A percentile compares a stretch with the other conserved stretches of the same genome.
These are phyloP conservation scores for Colletotrichum caudatum DNA, from an alignment of 2,329 filamentous ascomycete species.

Conservation along the genomic window DNA sequence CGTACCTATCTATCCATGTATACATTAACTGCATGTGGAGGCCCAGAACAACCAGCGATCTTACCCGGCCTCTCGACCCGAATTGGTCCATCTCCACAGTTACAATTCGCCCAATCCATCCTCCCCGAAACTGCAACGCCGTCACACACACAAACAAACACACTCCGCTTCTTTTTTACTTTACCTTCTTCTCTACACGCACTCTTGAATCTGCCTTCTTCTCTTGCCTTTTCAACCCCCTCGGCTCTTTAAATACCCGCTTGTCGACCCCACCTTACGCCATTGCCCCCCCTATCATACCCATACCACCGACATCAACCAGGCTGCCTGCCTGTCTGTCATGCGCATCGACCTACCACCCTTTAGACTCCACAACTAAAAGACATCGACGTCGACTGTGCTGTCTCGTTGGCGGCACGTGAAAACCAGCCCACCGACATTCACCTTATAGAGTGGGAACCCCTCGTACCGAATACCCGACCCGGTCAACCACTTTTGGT, in stretches of 20 bases:
- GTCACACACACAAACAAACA: background rate
- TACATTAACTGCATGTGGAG: background rate
- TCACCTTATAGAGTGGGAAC: conserved; percentile 36
- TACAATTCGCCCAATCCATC: conserved; percentile 28
- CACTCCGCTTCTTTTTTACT: conserved; percentile 1
- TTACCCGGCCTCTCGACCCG: conserved; percentile 21
- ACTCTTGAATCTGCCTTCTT: conserved; percentile 4
- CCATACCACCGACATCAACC: background rate
- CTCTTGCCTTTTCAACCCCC: conserved; percentile 1
- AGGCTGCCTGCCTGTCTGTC: conserved; percentile 22
- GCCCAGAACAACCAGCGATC: conserved; percentile 3
- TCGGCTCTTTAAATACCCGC: conserved; percentile 17
- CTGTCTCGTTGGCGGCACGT: conserved; percentile 27
- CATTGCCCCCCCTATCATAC: background rate
- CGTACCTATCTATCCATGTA: no score
- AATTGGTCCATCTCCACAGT: conserved; percentile 34
- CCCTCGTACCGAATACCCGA: background rate
- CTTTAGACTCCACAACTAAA: conserved; percentile 14
- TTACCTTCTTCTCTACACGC: background rate
- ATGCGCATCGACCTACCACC: conserved; percentile 26
- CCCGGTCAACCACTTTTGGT: background rate
- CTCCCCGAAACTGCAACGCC: conserved; percentile 29
- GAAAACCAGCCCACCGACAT: conserved; percentile 20
- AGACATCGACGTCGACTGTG: conserved; percentile 25
- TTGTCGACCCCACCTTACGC: conserved; percentile 20